Evolutionary conservation across 2,329 filamentous ascomycete species (phyloP), one percentile per base, ranked within the genome.

Genomic region (Madurella fahalii): DNA sequence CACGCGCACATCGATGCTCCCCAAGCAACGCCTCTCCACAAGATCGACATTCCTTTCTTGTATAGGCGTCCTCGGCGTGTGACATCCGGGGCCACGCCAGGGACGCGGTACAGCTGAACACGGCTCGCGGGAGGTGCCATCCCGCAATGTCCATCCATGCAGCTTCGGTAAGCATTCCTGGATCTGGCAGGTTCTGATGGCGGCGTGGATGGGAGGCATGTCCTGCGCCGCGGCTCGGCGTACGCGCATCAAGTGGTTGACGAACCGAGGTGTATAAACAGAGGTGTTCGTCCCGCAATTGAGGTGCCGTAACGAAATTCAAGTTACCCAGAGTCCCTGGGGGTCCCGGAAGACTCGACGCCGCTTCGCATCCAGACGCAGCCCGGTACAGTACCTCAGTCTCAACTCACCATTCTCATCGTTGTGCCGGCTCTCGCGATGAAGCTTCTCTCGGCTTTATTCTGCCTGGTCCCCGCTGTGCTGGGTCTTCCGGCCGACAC

Each of bases 391-490:
- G 25, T 25, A 25, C 4, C 25, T 25, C 25, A 25, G 7, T 25
- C 25, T 25, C 25, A 25, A 25, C 7, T 25, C 25, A 7, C 25
- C 7, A 7, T 25, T 25, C 25, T 25, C 25, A 3, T 7, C 25
- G 7, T 25, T 25, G 25, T 7, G 3, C 25, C 7, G 25, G 7
- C n/a, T 25, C 12, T 20, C 53, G 56, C n/a, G 4, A 73, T 73
- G 71, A 72, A 71, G 67, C 59, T 69, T 51, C 57, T 68, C 47
- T 9, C 55, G 16, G 11, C 60, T 34, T 15, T 71, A 31, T 25
- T 67, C 42, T 50, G 57, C 1, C 52, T 70, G 2, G 50, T 54
- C 7, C 48, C 60, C 2, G 50, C 52, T 2, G 54, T 45, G 43
- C 25, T 59, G 40, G 56, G 51, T 16, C 48, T 48, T 16, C 9